These are phyloP conservation scores for Dactylellina leptospora DNA, from an alignment of 2,329 filamentous ascomycete genomes.

Conservation along the genomic window DNA sequence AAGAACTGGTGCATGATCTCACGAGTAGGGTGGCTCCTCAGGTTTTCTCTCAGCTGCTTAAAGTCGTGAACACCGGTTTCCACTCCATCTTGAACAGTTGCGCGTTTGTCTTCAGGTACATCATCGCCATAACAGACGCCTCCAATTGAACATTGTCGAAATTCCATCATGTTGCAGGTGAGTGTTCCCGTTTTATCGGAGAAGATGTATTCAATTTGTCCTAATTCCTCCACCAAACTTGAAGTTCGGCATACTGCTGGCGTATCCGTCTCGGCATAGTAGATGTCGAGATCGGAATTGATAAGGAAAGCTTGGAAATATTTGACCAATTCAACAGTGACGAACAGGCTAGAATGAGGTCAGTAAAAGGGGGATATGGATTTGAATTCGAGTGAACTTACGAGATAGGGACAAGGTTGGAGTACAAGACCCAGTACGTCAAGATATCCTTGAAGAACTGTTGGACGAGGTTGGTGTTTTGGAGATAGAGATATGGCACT, in stretches of 20 bases:
- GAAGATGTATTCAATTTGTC: conserved; percentile 98
- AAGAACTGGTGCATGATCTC: conserved; percentile 84
- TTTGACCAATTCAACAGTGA: conserved; percentile 96
- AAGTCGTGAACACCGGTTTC: conserved; percentile 87
- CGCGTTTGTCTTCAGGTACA: conserved; percentile 86
- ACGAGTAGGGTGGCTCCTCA: conserved; percentile 68
- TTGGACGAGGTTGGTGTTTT: conserved; percentile 71
- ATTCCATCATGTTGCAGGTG: conserved; percentile 99
- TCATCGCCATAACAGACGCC: conserved; percentile 94
- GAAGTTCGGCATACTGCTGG: conserved; percentile 95
- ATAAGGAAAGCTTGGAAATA: conserved; percentile 98
- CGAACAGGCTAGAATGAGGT: conserved; percentile 71
- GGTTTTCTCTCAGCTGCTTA: conserved; percentile 75
- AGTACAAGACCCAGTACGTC: conserved; percentile 98
- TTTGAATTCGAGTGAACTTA: conserved; percentile 32
- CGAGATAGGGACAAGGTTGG: conserved; percentile 93
- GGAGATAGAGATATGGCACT: conserved; percentile 78
- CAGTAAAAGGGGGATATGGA: neutral
- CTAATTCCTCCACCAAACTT: conserved; percentile 93
- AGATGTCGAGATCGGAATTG: conserved; percentile 96
- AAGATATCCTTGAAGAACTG: conserved; percentile 94
- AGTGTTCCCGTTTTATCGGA: conserved; percentile 97
- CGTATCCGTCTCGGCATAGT: conserved; percentile 93
- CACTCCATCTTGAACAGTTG: conserved; percentile 77
- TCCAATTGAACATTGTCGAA: conserved; percentile 90